Evolutionary conservation across 75 land plant species (phyloP).

Genomic region (Cupressus sempervirens): DNA sequence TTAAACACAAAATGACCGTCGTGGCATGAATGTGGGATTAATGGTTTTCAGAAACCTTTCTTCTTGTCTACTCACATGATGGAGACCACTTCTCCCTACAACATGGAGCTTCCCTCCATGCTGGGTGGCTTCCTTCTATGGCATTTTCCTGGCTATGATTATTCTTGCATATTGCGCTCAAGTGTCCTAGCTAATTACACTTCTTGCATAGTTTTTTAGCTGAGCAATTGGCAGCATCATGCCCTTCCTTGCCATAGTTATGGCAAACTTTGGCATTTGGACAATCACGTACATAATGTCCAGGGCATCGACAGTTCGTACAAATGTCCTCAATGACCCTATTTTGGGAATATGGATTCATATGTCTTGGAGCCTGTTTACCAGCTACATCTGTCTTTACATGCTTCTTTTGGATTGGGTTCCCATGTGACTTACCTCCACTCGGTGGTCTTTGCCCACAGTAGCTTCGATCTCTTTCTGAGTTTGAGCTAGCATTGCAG

Average conservation of each 20-base stretch:
- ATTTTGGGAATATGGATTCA: conserved; percentile 3
- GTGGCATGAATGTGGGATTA: too few relatives aligned
- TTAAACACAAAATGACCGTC: too few relatives aligned
- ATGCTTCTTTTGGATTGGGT: neutral
- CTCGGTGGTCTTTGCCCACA: too few relatives aligned
- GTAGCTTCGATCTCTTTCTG: too few relatives aligned
- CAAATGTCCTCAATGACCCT: conserved; percentile 23
- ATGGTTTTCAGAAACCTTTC: too few relatives aligned
- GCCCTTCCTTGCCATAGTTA: conserved; percentile 36
- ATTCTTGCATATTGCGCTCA: conserved; percentile 28
- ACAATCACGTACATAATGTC: conserved; percentile 54
- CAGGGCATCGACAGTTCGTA: conserved; percentile 44
- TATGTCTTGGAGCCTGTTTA: neutral
- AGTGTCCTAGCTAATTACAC: conserved; percentile 35
- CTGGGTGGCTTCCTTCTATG: too few relatives aligned
- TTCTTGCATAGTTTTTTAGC: conserved; percentile 45
- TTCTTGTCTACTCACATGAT: too few relatives aligned
- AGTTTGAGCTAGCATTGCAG: too few relatives aligned
- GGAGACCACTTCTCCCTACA: too few relatives aligned
- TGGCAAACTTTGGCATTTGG: conserved; percentile 46
- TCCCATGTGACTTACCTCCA: too few relatives aligned
- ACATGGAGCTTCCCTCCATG: too few relatives aligned
- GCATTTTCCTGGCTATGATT: neutral
- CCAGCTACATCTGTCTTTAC: neutral
- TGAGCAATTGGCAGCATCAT: conserved; percentile 41